Conservation (phyloP, 139 green algal genomes). For the Chlorella sp. region DNA sequence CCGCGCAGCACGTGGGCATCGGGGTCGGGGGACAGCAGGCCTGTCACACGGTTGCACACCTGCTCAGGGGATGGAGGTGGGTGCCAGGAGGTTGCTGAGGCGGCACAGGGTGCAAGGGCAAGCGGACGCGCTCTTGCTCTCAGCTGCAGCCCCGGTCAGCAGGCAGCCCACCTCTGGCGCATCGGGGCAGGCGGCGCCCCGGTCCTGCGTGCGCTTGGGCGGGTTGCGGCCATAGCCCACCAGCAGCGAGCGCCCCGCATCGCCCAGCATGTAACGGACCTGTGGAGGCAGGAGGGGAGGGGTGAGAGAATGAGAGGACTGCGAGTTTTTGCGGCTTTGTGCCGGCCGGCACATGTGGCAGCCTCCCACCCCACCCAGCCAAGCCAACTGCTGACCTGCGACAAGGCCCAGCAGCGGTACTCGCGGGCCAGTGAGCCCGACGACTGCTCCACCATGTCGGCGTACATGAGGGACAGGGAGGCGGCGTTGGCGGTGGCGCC, state of each 20-base stretch:
- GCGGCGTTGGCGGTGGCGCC: conserved; percentile 67
- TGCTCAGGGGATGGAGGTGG: not conserved
- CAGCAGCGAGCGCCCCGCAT: conserved; percentile 42
- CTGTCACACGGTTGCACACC: conserved; percentile 48
- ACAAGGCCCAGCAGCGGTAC: conserved; percentile 70
- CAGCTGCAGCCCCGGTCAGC: not conserved
- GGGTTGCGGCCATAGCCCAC: conserved; percentile 59
- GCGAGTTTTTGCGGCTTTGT: too few relatives aligned
- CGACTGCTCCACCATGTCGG: conserved; percentile 37
- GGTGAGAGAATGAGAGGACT: too few relatives aligned
- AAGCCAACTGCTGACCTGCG: conserved; percentile 45
- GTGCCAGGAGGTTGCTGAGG: conserved; percentile 4
- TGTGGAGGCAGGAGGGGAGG: too few relatives aligned
- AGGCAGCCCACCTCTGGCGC: not conserved
- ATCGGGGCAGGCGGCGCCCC: conserved; percentile 63
- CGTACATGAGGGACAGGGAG: conserved; percentile 58
- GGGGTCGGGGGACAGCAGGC: conserved; percentile 49
- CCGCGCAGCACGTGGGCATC: conserved; percentile 69
- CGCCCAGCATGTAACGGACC: conserved; percentile 67
- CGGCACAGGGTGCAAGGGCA: too few relatives aligned
- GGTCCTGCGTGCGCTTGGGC: conserved; percentile 59
- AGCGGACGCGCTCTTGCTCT: too few relatives aligned
- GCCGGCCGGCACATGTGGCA: too few relatives aligned
- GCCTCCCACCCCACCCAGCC: too few relatives aligned
- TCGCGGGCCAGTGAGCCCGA: conserved; percentile 5